Conservation (phyloP, 306 rosid species). For the Castanea sativa region DNA sequence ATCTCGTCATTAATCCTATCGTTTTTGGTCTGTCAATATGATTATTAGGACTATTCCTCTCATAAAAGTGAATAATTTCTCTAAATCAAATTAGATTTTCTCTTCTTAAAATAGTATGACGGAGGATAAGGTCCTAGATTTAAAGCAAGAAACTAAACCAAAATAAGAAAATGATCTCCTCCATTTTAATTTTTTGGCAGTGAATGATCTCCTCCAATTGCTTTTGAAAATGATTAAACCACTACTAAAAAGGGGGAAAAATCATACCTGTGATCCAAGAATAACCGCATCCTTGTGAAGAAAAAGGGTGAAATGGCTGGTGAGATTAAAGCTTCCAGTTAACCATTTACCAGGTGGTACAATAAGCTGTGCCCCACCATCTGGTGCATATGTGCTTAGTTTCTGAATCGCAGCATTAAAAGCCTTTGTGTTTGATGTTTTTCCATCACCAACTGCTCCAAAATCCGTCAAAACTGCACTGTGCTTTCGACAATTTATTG, state of each 20-base stretch:
- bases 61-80: too few relatives aligned
- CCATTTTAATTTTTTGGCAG: too few relatives aligned
- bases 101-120: too few relatives aligned
- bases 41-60: too few relatives aligned
- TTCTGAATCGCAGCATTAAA: conserved; percentile 62
- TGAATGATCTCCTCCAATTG: too few relatives aligned
- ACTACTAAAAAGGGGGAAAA: background rate
- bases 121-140: too few relatives aligned
- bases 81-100: too few relatives aligned
- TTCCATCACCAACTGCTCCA: conserved; percentile 92
- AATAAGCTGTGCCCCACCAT: conserved; percentile 76
- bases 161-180: too few relatives aligned
- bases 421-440: conserved; percentile 58
- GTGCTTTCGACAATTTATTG: conserved; percentile 60
- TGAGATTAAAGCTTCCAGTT: conserved; percentile 88
- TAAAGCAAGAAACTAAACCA: too few relatives aligned
- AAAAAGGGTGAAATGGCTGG: conserved; percentile 83
- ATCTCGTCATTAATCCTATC: too few relatives aligned
- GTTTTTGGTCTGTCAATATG: too few relatives aligned
- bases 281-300: conserved; percentile 71
- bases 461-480: conserved; percentile 54
- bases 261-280: conserved; percentile 77
- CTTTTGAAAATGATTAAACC: too few relatives aligned
- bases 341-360: conserved; percentile 92
- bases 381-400: conserved; percentile 38